Conservation (phyloP, 208 protist genomes). For the Trichomonas vaginalis region DNA sequence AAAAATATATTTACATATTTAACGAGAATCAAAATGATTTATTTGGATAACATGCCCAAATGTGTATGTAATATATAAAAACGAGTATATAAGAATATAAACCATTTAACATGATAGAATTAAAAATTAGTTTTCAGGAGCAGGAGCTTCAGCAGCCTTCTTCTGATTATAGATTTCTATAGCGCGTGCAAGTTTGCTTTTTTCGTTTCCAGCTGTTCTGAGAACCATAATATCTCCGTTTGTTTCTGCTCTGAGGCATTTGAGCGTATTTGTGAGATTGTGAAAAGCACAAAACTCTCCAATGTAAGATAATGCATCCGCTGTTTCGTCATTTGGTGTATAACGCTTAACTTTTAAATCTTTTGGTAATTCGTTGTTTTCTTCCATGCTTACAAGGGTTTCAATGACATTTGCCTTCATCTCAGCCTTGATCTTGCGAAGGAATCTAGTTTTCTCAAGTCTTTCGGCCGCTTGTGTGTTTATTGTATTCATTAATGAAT, state of each 20-base stretch:
- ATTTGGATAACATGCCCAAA: too few species aligned
- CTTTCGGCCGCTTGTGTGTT: background rate
- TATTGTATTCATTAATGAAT: too few species aligned
- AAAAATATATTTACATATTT: too few species aligned
- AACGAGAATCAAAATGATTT: too few species aligned
- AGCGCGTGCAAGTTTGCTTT: too few species aligned
- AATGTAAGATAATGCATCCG: background rate
- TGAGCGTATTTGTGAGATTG: background rate
- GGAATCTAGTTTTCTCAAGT: background rate
- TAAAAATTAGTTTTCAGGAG: too few species aligned
- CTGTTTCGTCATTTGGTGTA: background rate
- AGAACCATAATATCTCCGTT: background rate
- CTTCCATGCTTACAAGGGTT: background rate
- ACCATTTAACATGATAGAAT: too few species aligned
- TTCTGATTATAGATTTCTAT: too few species aligned
- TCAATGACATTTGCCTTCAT: background rate
- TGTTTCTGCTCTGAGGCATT: background rate
- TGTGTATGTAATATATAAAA: too few species aligned
- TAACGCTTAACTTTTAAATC: background rate
- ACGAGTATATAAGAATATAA: too few species aligned
- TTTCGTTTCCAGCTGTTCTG: too few species aligned
- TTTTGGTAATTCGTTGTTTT: background rate
- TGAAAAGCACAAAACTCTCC: background rate
- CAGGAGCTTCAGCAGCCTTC: too few species aligned
- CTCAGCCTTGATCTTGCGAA: background rate